These are phyloP conservation scores for Trichoderma sp. DNA, from an alignment of 2,329 filamentous ascomycete genomes.

Conservation along the genomic window DNA sequence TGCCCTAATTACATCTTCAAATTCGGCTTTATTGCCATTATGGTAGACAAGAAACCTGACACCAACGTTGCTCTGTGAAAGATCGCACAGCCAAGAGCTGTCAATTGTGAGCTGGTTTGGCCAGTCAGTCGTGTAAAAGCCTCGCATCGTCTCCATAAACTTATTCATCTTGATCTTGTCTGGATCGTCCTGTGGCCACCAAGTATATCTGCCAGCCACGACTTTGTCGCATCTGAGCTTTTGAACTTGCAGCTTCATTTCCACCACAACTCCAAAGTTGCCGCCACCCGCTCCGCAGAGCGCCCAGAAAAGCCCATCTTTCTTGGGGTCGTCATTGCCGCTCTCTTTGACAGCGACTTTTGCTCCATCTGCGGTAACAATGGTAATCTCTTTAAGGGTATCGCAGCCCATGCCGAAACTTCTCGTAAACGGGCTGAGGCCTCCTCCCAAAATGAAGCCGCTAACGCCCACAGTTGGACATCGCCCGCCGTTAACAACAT, in stretches of 20 bases:
- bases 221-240: slow-evolving; percentile 28
- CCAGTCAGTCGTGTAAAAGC: slow-evolving; percentile 37
- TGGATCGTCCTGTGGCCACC: slow-evolving; percentile 26
- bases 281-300: slow-evolving; percentile 47
- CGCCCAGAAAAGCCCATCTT: slow-evolving; percentile 44
- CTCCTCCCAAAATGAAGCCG: slow-evolving; percentile 46
- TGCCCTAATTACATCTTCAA: slow-evolving; percentile 24
- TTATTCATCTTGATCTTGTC: background rate
- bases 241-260: slow-evolving; percentile 38
- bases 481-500: slow-evolving; percentile 40
- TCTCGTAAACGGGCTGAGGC: slow-evolving; percentile 41
- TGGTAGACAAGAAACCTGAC: slow-evolving; percentile 32
- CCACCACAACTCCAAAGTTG: slow-evolving; percentile 46
- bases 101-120: slow-evolving; percentile 38
- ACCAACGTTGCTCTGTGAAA: slow-evolving; percentile 1
- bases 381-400: slow-evolving; percentile 40
- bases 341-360: slow-evolving; percentile 32
- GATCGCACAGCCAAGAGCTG: slow-evolving; percentile 32
- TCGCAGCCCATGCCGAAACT: slow-evolving; percentile 29
- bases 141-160: slow-evolving; percentile 33
- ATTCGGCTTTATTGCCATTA: slow-evolving; percentile 23
- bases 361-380: slow-evolving; percentile 40
- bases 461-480: slow-evolving; percentile 45
- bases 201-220: slow-evolving; percentile 36
- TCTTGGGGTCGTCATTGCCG: slow-evolving; percentile 30